Conservation (phyloP, 2,329 filamentous ascomycete genomes). For the Shiraia sp. region DNA sequence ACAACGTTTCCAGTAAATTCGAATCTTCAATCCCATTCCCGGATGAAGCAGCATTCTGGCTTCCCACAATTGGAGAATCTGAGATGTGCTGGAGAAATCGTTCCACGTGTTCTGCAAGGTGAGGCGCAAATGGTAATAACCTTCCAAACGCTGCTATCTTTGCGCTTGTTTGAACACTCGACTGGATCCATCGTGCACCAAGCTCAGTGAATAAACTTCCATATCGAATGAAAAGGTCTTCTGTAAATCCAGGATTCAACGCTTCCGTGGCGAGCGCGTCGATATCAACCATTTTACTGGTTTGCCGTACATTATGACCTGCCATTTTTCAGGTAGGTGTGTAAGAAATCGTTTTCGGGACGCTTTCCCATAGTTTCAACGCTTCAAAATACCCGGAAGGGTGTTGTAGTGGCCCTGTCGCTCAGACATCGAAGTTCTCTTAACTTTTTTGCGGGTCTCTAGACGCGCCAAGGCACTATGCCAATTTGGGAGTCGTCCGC, state of each 20-base stretch:
- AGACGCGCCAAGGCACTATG: constrained; percentile 28
- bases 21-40: too few relatives aligned
- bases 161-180: constrained; percentile 38
- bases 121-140: constrained; percentile 79
- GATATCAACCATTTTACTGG: constrained; percentile 33
- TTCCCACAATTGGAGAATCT: constrained; percentile 26
- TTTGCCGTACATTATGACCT: constrained; percentile 12
- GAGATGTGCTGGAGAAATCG: constrained; percentile 45
- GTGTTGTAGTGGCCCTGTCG: constrained; percentile 20
- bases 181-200: constrained; percentile 75
- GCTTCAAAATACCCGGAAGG: constrained; percentile 23
- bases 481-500: constrained; percentile 21
- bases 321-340: constrained; percentile 20
- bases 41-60: constrained; percentile 1
- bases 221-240: constrained; percentile 74
- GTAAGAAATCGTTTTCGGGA: constrained; percentile 21
- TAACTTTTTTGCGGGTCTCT: constrained; percentile 30
- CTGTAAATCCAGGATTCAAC: constrained; percentile 70
- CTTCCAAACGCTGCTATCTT: constrained; percentile 74
- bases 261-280: constrained; percentile 33
- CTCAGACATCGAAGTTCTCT: constrained; percentile 18
- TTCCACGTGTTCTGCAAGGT: constrained; percentile 74
- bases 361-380: constrained; percentile 44
- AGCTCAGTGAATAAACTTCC: constrained; percentile 78
- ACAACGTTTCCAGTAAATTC: background rate